Conservation (phyloP, 1,284 basidiomycete genomes). For the Phylloboletellus chloephorus region DNA sequence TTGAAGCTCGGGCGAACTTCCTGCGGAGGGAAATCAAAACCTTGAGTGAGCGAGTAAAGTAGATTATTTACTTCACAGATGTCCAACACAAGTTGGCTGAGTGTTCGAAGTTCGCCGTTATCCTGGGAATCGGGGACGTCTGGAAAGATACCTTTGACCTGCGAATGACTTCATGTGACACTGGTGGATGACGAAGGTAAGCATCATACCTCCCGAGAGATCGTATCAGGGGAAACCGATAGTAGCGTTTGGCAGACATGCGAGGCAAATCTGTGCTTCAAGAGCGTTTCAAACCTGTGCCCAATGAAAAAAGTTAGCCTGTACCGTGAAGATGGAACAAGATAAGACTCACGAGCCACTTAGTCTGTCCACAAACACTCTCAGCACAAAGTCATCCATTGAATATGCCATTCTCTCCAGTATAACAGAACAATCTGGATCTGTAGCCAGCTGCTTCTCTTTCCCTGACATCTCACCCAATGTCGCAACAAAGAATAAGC, state of each 20-base stretch:
- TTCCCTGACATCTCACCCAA: conserved; percentile 79
- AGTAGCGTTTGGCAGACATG: conserved; percentile 91
- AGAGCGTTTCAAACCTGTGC: conserved; percentile 59
- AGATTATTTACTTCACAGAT: conserved; percentile 53
- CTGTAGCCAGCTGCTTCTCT: conserved; percentile 84
- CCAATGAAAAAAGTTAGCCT: conserved; percentile 8
- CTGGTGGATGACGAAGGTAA: neutral
- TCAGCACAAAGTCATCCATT: conserved; percentile 89
- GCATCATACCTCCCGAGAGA: conserved; percentile 69
- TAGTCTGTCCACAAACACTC: conserved; percentile 83
- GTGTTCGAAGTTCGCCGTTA: conserved; percentile 65
- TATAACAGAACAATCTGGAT: conserved; percentile 85
- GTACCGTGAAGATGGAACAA: neutral
- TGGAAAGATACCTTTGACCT: conserved; percentile 65
- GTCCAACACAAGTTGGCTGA: conserved; percentile 64
- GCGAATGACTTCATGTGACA: neutral
- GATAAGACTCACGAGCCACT: conserved; percentile 69
- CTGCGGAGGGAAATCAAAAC: conserved; percentile 34
- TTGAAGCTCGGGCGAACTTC: conserved; percentile 65
- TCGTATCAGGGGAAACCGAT: conserved; percentile 64
- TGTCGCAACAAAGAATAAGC: conserved; percentile 80
- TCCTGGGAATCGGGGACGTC: conserved; percentile 43
- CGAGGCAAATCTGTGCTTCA: conserved; percentile 81
- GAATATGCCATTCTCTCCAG: conserved; percentile 85
- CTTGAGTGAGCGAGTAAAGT: conserved; percentile 2